Base-by-base conservation (phyloP, 1,139 yeast genomes). In the Pneumocystis oryctolagi region DNA sequence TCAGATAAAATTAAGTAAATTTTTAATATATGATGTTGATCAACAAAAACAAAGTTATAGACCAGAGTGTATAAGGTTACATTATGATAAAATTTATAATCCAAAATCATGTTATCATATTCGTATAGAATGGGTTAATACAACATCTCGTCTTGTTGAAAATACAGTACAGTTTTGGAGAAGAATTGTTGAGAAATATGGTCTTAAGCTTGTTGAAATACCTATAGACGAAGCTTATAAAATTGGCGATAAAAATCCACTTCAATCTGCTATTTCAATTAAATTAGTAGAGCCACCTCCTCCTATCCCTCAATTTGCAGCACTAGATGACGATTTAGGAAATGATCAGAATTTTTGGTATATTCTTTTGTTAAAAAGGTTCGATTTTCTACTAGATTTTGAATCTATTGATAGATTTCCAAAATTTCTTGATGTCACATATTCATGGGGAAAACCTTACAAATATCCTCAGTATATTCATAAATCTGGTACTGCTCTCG, bases 51-150 rank as follows among this genome's bases (percentile, higher is more conserved):
- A 83, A 65, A 89, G 96, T 0, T 83, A 83, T 71, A 81, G 90
- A 64, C 86, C 87, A 0, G 98, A 94, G 69, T 74, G 84, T 14
- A 77, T 90, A 55, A 83, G 84, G 2, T 89, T 92, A 2, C 97
- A 92, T 73, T 87, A 88, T 70, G 98, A 94, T 72, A 80, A 84
- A 63, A 92, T 89, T 2, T 97, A 89, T 71, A 92, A 90, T 71
- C 97, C 97, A 0, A 95, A 89, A 66, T 95, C 90, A 70, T 90
- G 97, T 70, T 94, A 84, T 75, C 98, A 90, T 70, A 80, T 94
- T 47, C 78, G 96, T 62, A 75, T 92, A 35, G 97, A 92, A 73
- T 94, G 99, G 98, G 76, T 92, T 53, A 88, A 87, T 65, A 84
- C 96, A 0, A 89, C 97, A 0, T 87, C 95, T 0, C 87, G 85